Conservation (phyloP, 2,329 filamentous ascomycete species). For the Paracamarosporium sp. region DNA sequence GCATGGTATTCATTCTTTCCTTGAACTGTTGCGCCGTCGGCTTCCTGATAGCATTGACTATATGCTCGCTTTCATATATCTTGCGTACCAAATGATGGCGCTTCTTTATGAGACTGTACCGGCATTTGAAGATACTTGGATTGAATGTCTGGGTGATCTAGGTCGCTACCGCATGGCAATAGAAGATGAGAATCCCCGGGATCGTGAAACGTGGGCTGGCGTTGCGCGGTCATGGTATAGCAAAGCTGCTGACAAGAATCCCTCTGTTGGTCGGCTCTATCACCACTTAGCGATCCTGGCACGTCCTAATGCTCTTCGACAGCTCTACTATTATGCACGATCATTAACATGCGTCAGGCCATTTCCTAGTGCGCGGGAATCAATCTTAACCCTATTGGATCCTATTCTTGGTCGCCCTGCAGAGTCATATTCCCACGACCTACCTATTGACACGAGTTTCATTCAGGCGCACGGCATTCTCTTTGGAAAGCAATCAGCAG, state of each 20-base stretch:
- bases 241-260: constrained; percentile 78
- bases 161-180: constrained; percentile 90
- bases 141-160: constrained; percentile 88
- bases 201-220: constrained; percentile 80
- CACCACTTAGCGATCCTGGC: constrained; percentile 87
- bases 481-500: constrained; percentile 60
- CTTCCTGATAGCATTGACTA: constrained; percentile 81
- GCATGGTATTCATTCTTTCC: constrained; percentile 85
- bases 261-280: constrained; percentile 79
- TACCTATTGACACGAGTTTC: constrained; percentile 64
- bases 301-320: constrained; percentile 71
- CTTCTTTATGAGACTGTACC: constrained; percentile 85
- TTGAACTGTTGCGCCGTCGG: constrained; percentile 71
- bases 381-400: constrained; percentile 71
- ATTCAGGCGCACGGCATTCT: constrained; percentile 70
- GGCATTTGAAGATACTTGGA: constrained; percentile 86
- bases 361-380: constrained; percentile 73
- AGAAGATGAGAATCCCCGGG: constrained; percentile 78
- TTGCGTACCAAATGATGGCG: constrained; percentile 90
- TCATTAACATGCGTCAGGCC: constrained; percentile 72
- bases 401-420: constrained; percentile 52
- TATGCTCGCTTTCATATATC: constrained; percentile 89
- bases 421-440: constrained; percentile 37
- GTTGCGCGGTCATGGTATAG: constrained; percentile 86
- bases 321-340: constrained; percentile 76